These are phyloP conservation scores for Ballota nigra DNA, from an alignment of 257 asterid genomes.

Conservation along the genomic window DNA sequence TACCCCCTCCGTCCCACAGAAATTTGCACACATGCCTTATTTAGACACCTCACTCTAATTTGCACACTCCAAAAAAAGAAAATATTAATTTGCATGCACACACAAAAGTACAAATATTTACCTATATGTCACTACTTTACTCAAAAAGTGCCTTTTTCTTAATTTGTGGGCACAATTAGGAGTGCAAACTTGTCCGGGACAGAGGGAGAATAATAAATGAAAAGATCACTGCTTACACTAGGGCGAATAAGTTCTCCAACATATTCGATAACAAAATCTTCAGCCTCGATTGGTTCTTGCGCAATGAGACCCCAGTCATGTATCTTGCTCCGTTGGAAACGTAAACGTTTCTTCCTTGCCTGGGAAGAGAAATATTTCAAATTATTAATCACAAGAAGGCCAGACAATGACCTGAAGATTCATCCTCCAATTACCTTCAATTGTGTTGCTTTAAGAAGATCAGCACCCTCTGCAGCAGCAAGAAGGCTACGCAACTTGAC, in stretches of 20 bases:
- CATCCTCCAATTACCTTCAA: constrained; percentile 62
- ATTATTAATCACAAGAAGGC: constrained; percentile 13
- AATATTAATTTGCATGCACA: no score
- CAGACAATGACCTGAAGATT: constrained; percentile 13
- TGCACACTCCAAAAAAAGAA: no score
- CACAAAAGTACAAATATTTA: no score
- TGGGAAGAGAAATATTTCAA: constrained; percentile 29
- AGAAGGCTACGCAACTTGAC: constrained; percentile 89
- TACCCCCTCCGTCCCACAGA: no score
- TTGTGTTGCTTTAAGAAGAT: constrained; percentile 91
- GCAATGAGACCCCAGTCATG: constrained; percentile 99
- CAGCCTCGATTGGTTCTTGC: constrained; percentile 94
- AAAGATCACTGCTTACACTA: constrained; percentile 52
- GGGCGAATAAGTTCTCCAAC: constrained; percentile 98
- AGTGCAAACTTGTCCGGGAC: no score
- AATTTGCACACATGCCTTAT: no score
- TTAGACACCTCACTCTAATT: no score
- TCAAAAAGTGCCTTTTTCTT: no score
- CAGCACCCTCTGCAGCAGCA: constrained; percentile 99
- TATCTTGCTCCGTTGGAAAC: constrained; percentile 94
- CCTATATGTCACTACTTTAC: no score
- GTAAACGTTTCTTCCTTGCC: constrained; percentile 91
- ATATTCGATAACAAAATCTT: constrained; percentile 97
- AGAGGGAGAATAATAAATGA: no score
- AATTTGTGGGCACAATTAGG: no score